Evolutionary conservation across 2,329 filamentous ascomycete species (phyloP).

Genomic region (Pestalotiopsis fici): DNA sequence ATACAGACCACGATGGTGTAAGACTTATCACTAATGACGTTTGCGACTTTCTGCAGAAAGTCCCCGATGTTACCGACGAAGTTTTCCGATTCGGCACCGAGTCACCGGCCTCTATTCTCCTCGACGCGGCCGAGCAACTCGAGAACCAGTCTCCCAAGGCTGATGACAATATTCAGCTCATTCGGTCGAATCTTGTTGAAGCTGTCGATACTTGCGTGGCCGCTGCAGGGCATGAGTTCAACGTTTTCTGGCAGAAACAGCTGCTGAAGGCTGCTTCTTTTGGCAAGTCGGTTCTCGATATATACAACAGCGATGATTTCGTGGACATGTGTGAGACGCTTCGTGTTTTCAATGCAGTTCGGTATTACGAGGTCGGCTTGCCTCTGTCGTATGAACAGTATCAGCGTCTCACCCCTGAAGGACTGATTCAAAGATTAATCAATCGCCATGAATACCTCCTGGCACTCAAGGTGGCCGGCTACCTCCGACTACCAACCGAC

Average conservation of each 20-base stretch:
- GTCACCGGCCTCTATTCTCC: constrained; percentile 85
- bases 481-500: constrained; percentile 82
- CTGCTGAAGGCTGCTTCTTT: constrained; percentile 96
- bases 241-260: constrained; percentile 89
- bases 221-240: constrained; percentile 91
- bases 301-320: constrained; percentile 98
- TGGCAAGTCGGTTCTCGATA: constrained; percentile 93
- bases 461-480: constrained; percentile 84
- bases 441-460: constrained; percentile 90
- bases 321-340: constrained; percentile 97
- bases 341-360: constrained; percentile 87
- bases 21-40: constrained; percentile 87
- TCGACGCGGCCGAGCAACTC: constrained; percentile 89
- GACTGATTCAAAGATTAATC: constrained; percentile 81
- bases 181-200: constrained; percentile 82
- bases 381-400: constrained; percentile 94
- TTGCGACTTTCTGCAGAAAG: constrained; percentile 97
- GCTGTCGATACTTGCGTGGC: constrained; percentile 93
- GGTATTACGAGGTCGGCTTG: constrained; percentile 88
- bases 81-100: constrained; percentile 89
- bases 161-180: constrained; percentile 96
- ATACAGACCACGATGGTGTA: constrained; percentile 74
- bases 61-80: constrained; percentile 82
- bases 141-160: constrained; percentile 95
- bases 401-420: constrained; percentile 84